Base-by-base conservation (phyloP, 305 asterid species). In the Fraxinus xanthoxyloides region DNA sequence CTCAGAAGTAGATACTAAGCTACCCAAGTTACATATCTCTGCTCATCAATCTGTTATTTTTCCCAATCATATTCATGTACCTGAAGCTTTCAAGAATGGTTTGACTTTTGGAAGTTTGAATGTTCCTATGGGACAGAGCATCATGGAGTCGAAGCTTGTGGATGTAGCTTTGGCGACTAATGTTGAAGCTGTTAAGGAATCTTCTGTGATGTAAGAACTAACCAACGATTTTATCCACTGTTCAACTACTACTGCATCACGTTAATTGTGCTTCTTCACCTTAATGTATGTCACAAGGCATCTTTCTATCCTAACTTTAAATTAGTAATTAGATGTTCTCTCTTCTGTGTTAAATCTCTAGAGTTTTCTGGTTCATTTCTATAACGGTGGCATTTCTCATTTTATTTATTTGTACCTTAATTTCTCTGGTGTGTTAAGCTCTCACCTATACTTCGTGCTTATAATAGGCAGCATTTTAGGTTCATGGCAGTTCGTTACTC, bases 41-140 rank as follows among this genome's bases (percentile, higher is more conserved):
- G 35, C 82, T 61, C 78, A 6, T 35, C 85, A 78, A 78, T 84
- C 91, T 74, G 97, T 91, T 82, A 87, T 91, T 75, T 90, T 91
- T 77, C 95, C 92, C 2, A 84, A 88, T 85, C 89, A 91, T 90
- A 86, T 92, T 83, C 92, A 86, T 75, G 91, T 92, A 82, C 92
- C 93, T 21, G 92, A 92, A 80, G 90, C 86, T 43, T 81, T 84
- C 40, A 87, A 82, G 84, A 87, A 74, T 2, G 80, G 86, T 26
- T 76, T 92, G 85, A 91, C 89, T 61, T 92, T 92, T 76, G 97
- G 97, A 78, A 92, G 92, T 85, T 77, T 90, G 82, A 89, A 87
- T 85, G 86, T 82, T 78, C 78, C 78, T 80, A 34, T 38, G 70
- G 88, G 76, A 79, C 83, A 78, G 40, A 82, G 65, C 61, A 78